Conservation (phyloP, 108 stramenopile genomes). For the Ochromonas danica region DNA sequence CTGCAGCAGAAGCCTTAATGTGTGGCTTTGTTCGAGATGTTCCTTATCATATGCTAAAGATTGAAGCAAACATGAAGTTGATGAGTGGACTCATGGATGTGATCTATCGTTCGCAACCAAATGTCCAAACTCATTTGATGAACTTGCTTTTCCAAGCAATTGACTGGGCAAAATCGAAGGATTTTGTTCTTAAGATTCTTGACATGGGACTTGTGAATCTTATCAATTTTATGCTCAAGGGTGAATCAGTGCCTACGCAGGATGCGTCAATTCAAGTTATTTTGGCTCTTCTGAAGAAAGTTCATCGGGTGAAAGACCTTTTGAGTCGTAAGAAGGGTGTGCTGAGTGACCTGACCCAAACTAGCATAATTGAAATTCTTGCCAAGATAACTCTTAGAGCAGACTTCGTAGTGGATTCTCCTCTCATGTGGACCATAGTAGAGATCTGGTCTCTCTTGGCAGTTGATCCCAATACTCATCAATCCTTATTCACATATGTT, state of each 20-base stretch:
- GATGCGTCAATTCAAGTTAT: background rate
- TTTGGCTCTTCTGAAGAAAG: background rate
- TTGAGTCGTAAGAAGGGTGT: background rate
- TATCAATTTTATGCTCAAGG: background rate
- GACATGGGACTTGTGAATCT: background rate
- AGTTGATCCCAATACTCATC: too few relatives aligned
- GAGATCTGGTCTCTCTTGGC: too few relatives aligned
- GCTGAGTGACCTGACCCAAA: too few relatives aligned
- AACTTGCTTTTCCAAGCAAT: background rate
- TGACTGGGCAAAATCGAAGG: background rate
- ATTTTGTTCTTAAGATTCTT: background rate
- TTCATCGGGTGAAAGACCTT: background rate
- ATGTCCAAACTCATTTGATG: background rate
- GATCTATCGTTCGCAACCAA: background rate
- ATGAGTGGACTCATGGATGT: background rate
- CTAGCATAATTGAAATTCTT: too few relatives aligned
- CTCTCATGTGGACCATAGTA: too few relatives aligned
- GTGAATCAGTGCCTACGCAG: background rate
- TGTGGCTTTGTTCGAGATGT: constrained; percentile 20
- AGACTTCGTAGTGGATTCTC: too few relatives aligned
- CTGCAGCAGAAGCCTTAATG: constrained; percentile 10
- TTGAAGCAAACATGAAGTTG: background rate
- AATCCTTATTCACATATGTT: too few relatives aligned
- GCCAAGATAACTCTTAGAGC: too few relatives aligned
- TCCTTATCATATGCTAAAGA: background rate